Evolutionary conservation across 1,139 yeast genomes (phyloP).

Genomic region (Geotrichum siamense): DNA sequence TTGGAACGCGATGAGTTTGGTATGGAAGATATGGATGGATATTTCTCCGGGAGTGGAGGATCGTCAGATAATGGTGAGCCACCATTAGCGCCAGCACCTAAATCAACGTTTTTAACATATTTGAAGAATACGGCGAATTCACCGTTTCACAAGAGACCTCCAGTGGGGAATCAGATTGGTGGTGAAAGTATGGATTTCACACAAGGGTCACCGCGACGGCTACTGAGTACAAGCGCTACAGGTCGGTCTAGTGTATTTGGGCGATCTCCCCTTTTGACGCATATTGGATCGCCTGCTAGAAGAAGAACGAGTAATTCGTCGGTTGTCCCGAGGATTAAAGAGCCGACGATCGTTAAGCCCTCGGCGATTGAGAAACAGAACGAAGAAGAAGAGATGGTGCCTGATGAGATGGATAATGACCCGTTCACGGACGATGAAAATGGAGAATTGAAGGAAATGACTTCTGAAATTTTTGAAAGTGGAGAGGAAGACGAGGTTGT

Average conservation of each 20-base stretch:
- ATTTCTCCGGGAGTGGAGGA: constrained; percentile 51
- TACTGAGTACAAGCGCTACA: constrained; percentile 12
- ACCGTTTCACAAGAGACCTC: constrained; percentile 11
- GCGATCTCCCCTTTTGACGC: background rate
- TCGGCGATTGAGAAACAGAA: background rate
- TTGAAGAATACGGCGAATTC: constrained; percentile 10
- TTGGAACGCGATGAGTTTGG: constrained; percentile 58
- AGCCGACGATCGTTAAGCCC: background rate
- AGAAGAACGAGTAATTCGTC: no score
- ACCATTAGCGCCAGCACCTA: background rate
- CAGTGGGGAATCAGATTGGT: constrained; percentile 17
- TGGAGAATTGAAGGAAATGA: no score
- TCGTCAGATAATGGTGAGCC: background rate
- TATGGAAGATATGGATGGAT: constrained; percentile 75
- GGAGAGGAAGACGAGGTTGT: no score
- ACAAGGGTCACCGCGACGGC: constrained; percentile 13
- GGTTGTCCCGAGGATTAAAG: background rate
- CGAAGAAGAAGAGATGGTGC: background rate
- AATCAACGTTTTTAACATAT: constrained; percentile 9
- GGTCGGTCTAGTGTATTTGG: constrained; percentile 9
- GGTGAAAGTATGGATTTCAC: constrained; percentile 10
- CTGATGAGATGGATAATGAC: no score
- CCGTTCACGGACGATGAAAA: no score
- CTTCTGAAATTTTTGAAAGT: no score
- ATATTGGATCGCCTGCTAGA: constrained; percentile 1